phyloP scores from a whole-genome alignment of 139 green algal genomes.

The Pleodorina starrii region DNA sequence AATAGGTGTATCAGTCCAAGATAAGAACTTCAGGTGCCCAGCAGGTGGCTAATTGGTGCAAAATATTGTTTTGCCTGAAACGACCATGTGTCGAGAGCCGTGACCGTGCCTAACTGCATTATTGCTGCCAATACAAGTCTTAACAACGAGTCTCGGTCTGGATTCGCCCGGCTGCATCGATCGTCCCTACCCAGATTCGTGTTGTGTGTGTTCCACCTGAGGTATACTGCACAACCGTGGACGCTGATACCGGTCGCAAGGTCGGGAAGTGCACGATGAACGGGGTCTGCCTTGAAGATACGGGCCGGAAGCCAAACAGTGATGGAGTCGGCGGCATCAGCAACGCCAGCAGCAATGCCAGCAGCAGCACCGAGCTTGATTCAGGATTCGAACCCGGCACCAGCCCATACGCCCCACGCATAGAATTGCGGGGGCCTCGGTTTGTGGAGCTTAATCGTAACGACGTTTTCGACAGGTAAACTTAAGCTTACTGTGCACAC shows the following conservation, averaged over 20 bases:
- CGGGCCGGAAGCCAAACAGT: no score
- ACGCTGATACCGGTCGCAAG: background rate
- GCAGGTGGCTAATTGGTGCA: no score
- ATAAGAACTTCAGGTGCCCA: no score
- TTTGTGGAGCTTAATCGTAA: slow-evolving; percentile 36
- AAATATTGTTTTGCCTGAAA: no score
- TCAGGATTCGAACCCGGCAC: slow-evolving; percentile 3
- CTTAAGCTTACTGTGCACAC: background rate
- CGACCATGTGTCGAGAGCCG: no score
- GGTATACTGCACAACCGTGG: no score
- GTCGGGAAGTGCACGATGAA: slow-evolving; percentile 20
- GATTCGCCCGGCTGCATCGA: no score
- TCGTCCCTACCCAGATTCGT: slow-evolving; percentile 20
- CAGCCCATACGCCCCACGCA: slow-evolving; percentile 6
- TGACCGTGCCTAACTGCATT: no score
- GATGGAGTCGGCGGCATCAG: background rate
- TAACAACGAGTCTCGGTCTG: no score
- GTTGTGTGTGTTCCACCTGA: slow-evolving; percentile 44
- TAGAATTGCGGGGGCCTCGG: slow-evolving; percentile 37
- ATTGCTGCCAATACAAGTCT: no score
- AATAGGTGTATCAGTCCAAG: no score
- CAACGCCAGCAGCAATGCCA: background rate
- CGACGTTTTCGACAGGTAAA: slow-evolving; percentile 45
- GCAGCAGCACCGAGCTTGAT: background rate
- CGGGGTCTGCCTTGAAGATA: slow-evolving; percentile 15